These are phyloP conservation scores for Amniculicola lignicola DNA, from an alignment of 495 filamentous ascomycete species.

Conservation along the genomic window DNA sequence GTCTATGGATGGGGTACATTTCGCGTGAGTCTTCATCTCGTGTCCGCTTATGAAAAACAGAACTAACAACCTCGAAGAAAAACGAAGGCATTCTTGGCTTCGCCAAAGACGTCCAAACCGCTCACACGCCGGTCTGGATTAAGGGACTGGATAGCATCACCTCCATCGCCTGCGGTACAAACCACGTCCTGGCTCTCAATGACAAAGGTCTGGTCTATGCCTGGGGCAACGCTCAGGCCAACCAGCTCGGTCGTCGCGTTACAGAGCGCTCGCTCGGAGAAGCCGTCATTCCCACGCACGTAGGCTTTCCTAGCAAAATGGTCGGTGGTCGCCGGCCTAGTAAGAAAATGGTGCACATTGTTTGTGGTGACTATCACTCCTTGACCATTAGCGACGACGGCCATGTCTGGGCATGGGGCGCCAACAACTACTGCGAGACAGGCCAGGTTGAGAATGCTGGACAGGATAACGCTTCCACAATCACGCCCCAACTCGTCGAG, in stretches of 20 bases:
- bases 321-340: constrained; percentile 44
- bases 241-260: constrained; percentile 69
- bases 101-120: constrained; percentile 40
- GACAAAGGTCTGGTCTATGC: constrained; percentile 61
- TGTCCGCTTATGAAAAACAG: background rate
- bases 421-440: constrained; percentile 82
- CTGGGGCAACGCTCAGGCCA: constrained; percentile 72
- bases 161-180: constrained; percentile 58
- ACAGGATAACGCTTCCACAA: constrained; percentile 57
- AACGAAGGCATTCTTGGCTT: constrained; percentile 74
- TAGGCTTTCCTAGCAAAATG: constrained; percentile 50
- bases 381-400: constrained; percentile 72
- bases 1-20: constrained; percentile 76
- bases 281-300: constrained; percentile 64
- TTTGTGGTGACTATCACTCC: constrained; percentile 65
- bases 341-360: constrained; percentile 55
- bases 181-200: constrained; percentile 70
- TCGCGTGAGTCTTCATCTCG: constrained; percentile 47
- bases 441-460: constrained; percentile 69
- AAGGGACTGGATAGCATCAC: constrained; percentile 60
- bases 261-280: constrained; percentile 58
- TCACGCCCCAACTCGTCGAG: constrained; percentile 57
- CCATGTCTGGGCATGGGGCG: constrained; percentile 77
- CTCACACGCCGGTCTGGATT: constrained; percentile 49
- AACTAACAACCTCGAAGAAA: constrained; percentile 43